Evolutionary conservation across 2,329 filamentous ascomycete genomes (phyloP).

Genomic region (Penicillium rolfsii): DNA sequence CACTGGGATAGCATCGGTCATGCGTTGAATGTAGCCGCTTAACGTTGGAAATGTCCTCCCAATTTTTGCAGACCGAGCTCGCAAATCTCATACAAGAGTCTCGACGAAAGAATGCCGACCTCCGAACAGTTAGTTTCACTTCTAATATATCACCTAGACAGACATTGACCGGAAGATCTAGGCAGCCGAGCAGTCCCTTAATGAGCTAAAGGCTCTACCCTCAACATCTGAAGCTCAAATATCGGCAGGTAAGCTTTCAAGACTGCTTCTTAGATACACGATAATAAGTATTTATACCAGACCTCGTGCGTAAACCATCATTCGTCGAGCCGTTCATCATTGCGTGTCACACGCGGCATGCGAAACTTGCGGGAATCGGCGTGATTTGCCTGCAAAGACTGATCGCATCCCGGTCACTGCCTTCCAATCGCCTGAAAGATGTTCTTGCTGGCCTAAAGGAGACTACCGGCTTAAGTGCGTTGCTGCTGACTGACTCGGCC

Average conservation of each 20-base stretch:
- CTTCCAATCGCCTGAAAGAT: conserved; percentile 77
- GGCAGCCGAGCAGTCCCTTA: conserved; percentile 91
- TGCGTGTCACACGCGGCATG: conserved; percentile 86
- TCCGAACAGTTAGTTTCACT: conserved; percentile 64
- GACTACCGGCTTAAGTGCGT: conserved; percentile 70
- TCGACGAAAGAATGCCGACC: conserved; percentile 89
- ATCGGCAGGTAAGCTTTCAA: conserved; percentile 61
- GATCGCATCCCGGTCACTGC: conserved; percentile 78
- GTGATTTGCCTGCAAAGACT: conserved; percentile 88
- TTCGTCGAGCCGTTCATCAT: conserved; percentile 95
- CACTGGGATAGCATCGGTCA: conserved; percentile 28
- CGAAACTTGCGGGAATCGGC: conserved; percentile 84
- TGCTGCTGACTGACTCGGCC: background rate
- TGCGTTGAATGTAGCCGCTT: conserved; percentile 33
- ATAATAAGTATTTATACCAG: conserved; percentile 53
- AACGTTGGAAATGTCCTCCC: conserved; percentile 74
- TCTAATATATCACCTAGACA: conserved; percentile 18
- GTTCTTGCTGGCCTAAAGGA: conserved; percentile 86
- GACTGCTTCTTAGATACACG: background rate
- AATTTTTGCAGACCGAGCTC: conserved; percentile 85
- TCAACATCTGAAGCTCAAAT: conserved; percentile 76
- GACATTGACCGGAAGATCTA: conserved; percentile 45
- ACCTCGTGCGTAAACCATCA: conserved; percentile 76
- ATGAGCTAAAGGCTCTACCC: conserved; percentile 78
- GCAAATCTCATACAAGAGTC: conserved; percentile 92